A percentile compares a stretch with the other conserved stretches of the same genome.
These are phyloP conservation scores for Millerozyma acaciae DNA, from an alignment of 805 yeast species.

Conservation along the genomic window DNA sequence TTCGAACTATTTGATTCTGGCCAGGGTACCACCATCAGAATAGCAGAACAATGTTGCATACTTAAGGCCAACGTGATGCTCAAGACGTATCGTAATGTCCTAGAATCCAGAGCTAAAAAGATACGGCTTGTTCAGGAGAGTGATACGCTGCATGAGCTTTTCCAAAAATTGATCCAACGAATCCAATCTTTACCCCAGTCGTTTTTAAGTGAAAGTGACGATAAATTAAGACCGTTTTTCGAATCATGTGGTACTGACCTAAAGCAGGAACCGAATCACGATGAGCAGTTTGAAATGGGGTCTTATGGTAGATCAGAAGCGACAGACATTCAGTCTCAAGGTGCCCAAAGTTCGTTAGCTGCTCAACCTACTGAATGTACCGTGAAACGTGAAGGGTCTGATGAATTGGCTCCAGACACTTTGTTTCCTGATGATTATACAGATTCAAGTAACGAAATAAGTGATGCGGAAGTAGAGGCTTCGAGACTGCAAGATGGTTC, in stretches of 20 bases:
- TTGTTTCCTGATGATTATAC: constrained; percentile 8
- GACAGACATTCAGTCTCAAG: no score
- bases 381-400: no score
- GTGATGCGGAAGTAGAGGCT: constrained; percentile 1
- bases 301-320: no score
- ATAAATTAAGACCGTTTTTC: no score
- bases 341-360: no score
- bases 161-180: constrained; percentile 3
- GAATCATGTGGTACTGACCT: no score
- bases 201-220: no score
- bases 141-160: constrained; percentile 1
- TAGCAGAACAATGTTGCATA: constrained; percentile 1
- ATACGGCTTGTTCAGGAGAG: constrained; percentile 2
- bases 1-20: constrained; percentile 4
- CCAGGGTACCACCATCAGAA: constrained; percentile 3
- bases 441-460: constrained; percentile 2
- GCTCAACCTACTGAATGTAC: no score
- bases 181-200: no score
- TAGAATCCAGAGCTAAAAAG: constrained; percentile 11
- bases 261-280: no score
- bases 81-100: constrained; percentile 9
- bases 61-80: constrained; percentile 5
- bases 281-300: no score
- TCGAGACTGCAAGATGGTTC: no score
- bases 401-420: constrained; percentile 9